Evolutionary conservation across 2,329 filamentous ascomycete species (phyloP).

Genomic region (Hypoxylon sp.): DNA sequence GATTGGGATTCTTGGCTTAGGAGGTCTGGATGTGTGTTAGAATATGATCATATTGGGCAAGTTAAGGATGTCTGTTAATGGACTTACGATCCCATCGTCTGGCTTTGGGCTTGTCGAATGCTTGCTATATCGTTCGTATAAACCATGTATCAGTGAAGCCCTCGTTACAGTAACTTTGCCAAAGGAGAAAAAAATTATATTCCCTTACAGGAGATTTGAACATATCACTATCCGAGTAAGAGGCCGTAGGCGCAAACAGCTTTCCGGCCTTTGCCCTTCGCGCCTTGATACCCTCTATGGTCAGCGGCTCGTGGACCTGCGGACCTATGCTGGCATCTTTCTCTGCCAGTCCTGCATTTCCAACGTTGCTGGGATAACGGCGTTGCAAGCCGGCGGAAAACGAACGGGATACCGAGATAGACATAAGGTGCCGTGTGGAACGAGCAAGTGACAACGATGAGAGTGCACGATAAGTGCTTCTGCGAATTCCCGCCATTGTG

Average conservation of each 20-base stretch:
- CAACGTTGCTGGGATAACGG: constrained; percentile 33
- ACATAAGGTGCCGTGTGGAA: constrained; percentile 8
- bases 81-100: constrained; percentile 85
- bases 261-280: constrained; percentile 76
- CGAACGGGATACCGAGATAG: constrained; percentile 5
- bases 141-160: constrained; percentile 31
- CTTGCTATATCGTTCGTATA: constrained; percentile 47
- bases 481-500: constrained; percentile 21
- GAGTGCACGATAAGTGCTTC: constrained; percentile 8
- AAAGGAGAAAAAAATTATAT: constrained; percentile 22
- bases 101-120: constrained; percentile 73
- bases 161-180: constrained; percentile 15
- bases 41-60: not conserved
- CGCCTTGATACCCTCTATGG: constrained; percentile 71
- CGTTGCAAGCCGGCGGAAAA: constrained; percentile 24
- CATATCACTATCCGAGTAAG: constrained; percentile 78
- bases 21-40: constrained; percentile 53
- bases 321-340: constrained; percentile 33
- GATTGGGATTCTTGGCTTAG: constrained; percentile 69
- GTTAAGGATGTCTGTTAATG: no score
- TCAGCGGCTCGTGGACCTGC: constrained; percentile 53
- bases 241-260: constrained; percentile 78
- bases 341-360: constrained; percentile 36
- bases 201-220: constrained; percentile 81
- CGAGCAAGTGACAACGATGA: constrained; percentile 15